Percentiles rank a stretch among this genome's conserved stretches.
These are phyloP conservation scores for Dictyostelium firmibasis DNA, from an alignment of 78 protist genomes.

Conservation along the genomic window DNA sequence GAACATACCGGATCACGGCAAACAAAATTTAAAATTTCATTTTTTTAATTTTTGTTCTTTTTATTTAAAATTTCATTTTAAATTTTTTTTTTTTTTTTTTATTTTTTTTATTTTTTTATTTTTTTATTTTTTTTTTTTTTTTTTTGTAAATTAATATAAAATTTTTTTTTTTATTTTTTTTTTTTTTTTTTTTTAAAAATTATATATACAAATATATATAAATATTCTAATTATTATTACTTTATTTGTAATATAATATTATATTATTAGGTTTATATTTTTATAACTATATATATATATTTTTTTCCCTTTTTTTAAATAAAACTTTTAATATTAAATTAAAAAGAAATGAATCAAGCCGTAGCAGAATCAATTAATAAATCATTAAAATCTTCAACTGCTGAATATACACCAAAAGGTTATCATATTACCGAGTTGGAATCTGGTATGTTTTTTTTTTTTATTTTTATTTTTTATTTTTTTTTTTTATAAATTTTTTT, in stretches of 20 bases:
- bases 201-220: not conserved
- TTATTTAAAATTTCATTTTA: not conserved
- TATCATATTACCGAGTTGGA: slow-evolving; percentile 3
- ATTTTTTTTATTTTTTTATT: no score
- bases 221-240: not conserved
- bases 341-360: slow-evolving; percentile 11
- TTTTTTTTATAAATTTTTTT: not conserved
- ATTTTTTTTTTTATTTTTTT: no score
- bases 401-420: slow-evolving; percentile 28
- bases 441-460: slow-evolving; percentile 21
- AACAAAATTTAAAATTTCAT: not conserved
- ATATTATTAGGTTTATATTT: not conserved
- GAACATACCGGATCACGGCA: not conserved
- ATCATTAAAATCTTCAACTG: slow-evolving; percentile 56
- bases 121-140: no score
- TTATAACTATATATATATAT: no score
- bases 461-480: not conserved
- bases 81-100: no score
- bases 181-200: no score
- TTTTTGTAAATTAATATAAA: no score
- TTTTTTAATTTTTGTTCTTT: no score
- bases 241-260: not conserved
- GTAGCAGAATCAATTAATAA: slow-evolving; percentile 32
- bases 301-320: not conserved
- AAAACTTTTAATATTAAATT: not conserved